Base-by-base conservation (phyloP, 2,329 filamentous ascomycete genomes). In the Sphaceloma murrayae region DNA sequence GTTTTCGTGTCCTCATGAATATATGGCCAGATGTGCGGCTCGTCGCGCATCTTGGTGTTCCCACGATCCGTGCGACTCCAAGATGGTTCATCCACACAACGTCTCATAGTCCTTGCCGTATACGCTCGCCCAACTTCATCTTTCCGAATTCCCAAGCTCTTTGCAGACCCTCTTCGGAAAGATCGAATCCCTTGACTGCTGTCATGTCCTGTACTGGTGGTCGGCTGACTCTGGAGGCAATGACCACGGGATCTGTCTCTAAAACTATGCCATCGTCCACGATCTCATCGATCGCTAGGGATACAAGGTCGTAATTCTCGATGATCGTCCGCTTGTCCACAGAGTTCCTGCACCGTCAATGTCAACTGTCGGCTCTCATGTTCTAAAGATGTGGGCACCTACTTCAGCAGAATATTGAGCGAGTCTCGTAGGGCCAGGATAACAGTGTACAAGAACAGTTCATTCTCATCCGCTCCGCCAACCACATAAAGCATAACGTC, bases 401-500 rank as follows among this genome's bases (percentile, higher is more conserved):
- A 94, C 88, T 94, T 95, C 61, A 96, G 85, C 30, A 95, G 69
- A 42, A 96, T 81, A 61, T 89, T 86, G 57, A 96, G 70, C 40
- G 84, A 82, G 68, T 96, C 91, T 54, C 91, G 74, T 54, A 96
- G 68, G n/a, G 87, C 86, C 46, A 96, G 70, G 44, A 96, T 78
- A 38, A 94, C 88, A 62, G 65, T 94, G 70, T 95, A 96, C 43
- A 98, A 74, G 62, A 98, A 71, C 45, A 98, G 84, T 69, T 98
- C 91, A 65, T 96, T 98, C 74, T 98, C 91, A 43, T 95, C 86
- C 43, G 85, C 75, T 45, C 81, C 79, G 52, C 89, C 89, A 8
- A 98, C 85, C 18, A 96, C 83, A 62, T 96, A 96, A 34, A 85
- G 77, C 82, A 95, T 95, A 46, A 96, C 84, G 64, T 98, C 91